Base-by-base conservation (phyloP, 768 basidiomycete species). In the Leccinum uliginosum region DNA sequence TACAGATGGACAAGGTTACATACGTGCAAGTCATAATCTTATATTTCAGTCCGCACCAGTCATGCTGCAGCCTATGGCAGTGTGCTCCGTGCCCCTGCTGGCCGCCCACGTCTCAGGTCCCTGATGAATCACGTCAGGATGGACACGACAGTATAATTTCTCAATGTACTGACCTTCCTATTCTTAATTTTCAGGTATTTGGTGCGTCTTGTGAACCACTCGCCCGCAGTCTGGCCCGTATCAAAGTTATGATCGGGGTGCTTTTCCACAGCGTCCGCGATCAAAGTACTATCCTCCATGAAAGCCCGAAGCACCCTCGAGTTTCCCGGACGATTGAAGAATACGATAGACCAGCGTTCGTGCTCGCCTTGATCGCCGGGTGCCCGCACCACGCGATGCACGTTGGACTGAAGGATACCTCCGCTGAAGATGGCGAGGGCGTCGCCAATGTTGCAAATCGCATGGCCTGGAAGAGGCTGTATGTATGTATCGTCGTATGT, bases 61-160 rank as follows among this genome's bases (percentile, higher is more conserved):
- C 19, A 56, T 23, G 58, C 68, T 32, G 30, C 14, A n/a, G n/a
- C n/a, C n/a, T 0, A 53, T 48, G 5, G 60, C 65, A 15, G 60
- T 58, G 50, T 72, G 69, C 46, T 72, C 69, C 11, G 65, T 71
- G 3, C 71, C 69, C 40, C 61, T 61, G 32, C 69, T 65, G 1
- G 68, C 58, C 9, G 59, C 59, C 71, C 69, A 71, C 8, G 69
- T 59, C 54, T 72, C 65, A 6, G 69, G 71, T 19, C 69, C 69
- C 69, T 71, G 47, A 38, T 3, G 35, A 38, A 38, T 17, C 8
- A 38, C 3, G 17, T 38, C 35, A 38, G 35, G 35, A 29, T 8
- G 17, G 2, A 7, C 35, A 38, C 35, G 17, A 38, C 17, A 38
- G 17, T 15, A 7, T 38, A 38, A 0, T 8, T 17, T 38, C 17